Percentiles rank a stretch among this genome's conserved stretches.
Conservation (phyloP, 495 filamentous ascomycete genomes). For the Aspergillus bridgeri region DNA sequence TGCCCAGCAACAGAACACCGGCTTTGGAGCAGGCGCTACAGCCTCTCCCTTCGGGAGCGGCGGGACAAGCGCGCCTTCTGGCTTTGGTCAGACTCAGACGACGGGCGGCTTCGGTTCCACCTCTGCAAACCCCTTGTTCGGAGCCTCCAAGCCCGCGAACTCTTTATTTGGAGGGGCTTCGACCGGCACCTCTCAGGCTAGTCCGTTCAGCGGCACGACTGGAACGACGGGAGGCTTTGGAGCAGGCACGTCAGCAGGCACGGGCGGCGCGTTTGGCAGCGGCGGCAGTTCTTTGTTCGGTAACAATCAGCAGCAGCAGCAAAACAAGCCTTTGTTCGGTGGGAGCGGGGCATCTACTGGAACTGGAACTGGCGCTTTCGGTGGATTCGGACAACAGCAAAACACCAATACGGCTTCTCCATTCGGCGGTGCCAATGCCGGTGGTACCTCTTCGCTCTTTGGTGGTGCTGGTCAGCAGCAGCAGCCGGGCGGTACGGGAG, state of each 20-base stretch:
- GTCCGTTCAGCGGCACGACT: constrained; percentile 27
- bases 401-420: constrained; percentile 32
- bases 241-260: constrained; percentile 21
- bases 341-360: constrained; percentile 27
- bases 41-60: constrained; percentile 53
- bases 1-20: background rate
- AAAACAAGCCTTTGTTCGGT: constrained; percentile 38
- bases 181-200: constrained; percentile 24
- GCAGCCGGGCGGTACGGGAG: constrained; percentile 34
- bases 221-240: constrained; percentile 30
- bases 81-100: constrained; percentile 48
- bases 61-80: constrained; percentile 43
- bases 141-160: constrained; percentile 36
- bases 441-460: constrained; percentile 34
- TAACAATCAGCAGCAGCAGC: constrained; percentile 36
- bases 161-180: constrained; percentile 37
- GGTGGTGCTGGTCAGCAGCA: constrained; percentile 34
- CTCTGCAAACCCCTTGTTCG: constrained; percentile 38
- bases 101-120: constrained; percentile 56
- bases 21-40: constrained; percentile 39
- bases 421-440: constrained; percentile 29
- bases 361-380: constrained; percentile 29
- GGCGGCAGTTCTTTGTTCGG: constrained; percentile 48
- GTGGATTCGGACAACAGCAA: constrained; percentile 40
- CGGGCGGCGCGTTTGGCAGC: constrained; percentile 18